Evolutionary conservation across 129 eudicot genomes (phyloP).

Genomic region (Chrysanthemum seticuspe): DNA sequence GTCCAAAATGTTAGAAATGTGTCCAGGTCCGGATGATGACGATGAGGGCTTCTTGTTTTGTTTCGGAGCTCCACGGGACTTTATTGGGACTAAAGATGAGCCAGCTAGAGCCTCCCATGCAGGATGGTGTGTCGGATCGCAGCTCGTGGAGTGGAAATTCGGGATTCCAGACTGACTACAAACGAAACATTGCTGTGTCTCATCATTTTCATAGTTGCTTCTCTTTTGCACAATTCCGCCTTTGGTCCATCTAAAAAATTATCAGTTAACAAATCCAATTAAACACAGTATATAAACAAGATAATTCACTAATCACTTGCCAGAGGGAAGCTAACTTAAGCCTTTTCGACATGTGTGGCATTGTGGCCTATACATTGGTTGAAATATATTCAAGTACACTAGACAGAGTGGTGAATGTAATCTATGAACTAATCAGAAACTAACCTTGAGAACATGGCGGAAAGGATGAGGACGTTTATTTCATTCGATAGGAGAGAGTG

Average conservation of each 20-base stretch:
- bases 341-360: too few relatives aligned
- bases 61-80: constrained; percentile 18
- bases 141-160: constrained; percentile 41
- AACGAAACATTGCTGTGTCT: constrained; percentile 25
- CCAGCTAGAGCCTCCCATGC: constrained; percentile 64
- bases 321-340: background rate
- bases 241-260: constrained; percentile 25
- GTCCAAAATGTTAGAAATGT: constrained; percentile 38
- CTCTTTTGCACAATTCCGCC: constrained; percentile 19
- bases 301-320: background rate
- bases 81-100: constrained; percentile 58
- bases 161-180: constrained; percentile 47
- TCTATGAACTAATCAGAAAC: background rate
- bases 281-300: background rate
- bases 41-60: background rate
- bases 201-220: background rate
- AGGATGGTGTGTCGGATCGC: constrained; percentile 31
- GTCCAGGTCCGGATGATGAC: constrained; percentile 5
- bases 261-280: background rate
- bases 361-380: too few relatives aligned
- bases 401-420: too few relatives aligned
- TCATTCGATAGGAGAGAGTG: constrained; percentile 9
- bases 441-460: constrained; percentile 31
- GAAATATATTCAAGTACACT: too few relatives aligned
- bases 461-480: constrained; percentile 14